These are phyloP conservation scores for Populus hybrid DNA, from an alignment of 441 rosid species.

Conservation along the genomic window DNA sequence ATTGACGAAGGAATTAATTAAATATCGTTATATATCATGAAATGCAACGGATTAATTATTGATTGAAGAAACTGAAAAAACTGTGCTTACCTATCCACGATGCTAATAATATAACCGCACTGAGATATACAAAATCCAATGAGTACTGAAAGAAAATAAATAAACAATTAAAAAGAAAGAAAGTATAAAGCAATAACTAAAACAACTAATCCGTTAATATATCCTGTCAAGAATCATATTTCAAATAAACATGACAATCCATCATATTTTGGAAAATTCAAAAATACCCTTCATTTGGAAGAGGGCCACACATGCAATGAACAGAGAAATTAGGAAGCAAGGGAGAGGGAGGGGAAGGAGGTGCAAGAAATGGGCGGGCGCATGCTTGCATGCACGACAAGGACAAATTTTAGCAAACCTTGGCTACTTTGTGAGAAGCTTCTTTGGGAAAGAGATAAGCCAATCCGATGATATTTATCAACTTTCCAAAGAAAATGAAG, in stretches of 20 bases:
- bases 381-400: neutral
- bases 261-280: no score
- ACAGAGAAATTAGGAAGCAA: neutral
- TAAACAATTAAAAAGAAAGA: neutral
- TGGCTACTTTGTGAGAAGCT: constrained; percentile 80
- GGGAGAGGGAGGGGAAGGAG: neutral
- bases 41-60: no score
- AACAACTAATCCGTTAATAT: neutral
- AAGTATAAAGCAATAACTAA: neutral
- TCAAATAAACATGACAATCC: neutral
- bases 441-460: constrained; percentile 71
- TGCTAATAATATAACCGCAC: constrained; percentile 80
- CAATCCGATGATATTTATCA: constrained; percentile 74
- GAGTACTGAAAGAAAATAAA: constrained; percentile 61
- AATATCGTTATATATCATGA: neutral
- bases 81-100: constrained; percentile 73
- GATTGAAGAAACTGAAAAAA: neutral
- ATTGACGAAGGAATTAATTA: no score
- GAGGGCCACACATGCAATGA: no score
- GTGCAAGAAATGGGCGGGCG: neutral
- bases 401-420: constrained; percentile 36
- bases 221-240: neutral
- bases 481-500: constrained; percentile 82
- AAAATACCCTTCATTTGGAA: no score
- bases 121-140: constrained; percentile 88